Base-by-base conservation (phyloP, 2,329 filamentous ascomycete genomes). In the Sporothrix luriei region DNA sequence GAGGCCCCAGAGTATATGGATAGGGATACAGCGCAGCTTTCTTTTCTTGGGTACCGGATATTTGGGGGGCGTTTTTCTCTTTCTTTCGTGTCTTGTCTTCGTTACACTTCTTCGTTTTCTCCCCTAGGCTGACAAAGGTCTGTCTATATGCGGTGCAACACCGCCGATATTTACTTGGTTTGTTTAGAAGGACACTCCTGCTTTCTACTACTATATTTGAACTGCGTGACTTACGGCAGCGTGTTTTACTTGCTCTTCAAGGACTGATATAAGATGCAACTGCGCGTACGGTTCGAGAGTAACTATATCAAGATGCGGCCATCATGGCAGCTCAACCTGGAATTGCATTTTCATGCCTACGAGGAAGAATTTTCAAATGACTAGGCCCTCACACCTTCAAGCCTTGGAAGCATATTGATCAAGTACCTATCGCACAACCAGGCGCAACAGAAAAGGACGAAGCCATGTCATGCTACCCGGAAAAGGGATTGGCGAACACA, bases 1-100 rank as follows among this genome's bases (percentile, higher is more conserved):
- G 14, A 10, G 24, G 59, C 14, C 62, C 62, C 46, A 43, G 46
- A 66, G 40, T 49, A 33, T 7, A 16, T 64, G 61, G 61, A 64
- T 64, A 29, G 61, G 43, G 43, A 64, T 46, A 4, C 24, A 64
- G 61, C 61, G 46, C 26, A 21, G 11, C 3, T 38, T n/a, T 26
- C 33, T 33, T 33, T 46, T 64, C 7, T 33, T 19, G 43, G 61
- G 24, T 33, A 48, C 43, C 49, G 59, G 59, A 48, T 64, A 29
- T 49, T 24, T 64, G 26, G 13, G 21, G 38, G 61, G 61, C 43
- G 43, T 64, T 49, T 2, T 49, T 49, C 10, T 5, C 46, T 49
- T 48, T 19, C 11, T 16, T 46, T 24, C 6, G 26, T 46, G 11
- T 62, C 13, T 46, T 59, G 3, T 62, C 21, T 62, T 26, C 21